Base-by-base conservation (phyloP, 2,329 filamentous ascomycete species). In the Botrytis fragariae region DNA sequence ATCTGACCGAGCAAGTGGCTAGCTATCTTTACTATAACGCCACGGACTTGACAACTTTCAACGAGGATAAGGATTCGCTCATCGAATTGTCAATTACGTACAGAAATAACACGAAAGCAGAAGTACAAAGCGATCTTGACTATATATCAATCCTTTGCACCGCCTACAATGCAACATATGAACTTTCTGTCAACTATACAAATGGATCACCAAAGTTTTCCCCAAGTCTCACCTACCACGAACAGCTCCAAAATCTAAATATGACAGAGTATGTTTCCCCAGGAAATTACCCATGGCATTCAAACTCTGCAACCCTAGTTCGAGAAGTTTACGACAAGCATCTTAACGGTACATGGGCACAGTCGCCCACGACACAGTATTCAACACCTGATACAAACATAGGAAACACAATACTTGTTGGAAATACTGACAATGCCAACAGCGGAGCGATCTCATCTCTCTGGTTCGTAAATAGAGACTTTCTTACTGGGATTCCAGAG, bases 271-370 rank as follows among this genome's bases (percentile, higher is more conserved):
- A 20, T 18, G 29, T 44, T 18, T 44, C 42, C 39, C 61, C 39
- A 7, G n/a, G 42, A 45, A 25, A 32, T 32, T 64, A 29, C 18
- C 61, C 61, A 44, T 64, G 39, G 61, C n/a, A 20, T 18, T 64
- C n/a, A 14, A 64, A 64, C 0, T 64, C 61, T 22, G 61, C 39
- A 20, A 64, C 61, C 14, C n/a, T 64, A 45, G 61, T 64, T 29
- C 42, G 61, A 9, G 61, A 64, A 64, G 61, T 64, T 12, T 45
- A 32, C n/a, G 39, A 64, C n/a, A 64, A 64, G n/a, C 39, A 64
- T 29, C 61, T 64, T 1, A 45, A 44, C 20, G 61, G 61, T 3
- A 64, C 61, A 32, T 64, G 61, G 39, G 20, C n/a, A 10, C 25
- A 64, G n/a, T 29, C n/a, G 20, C 39, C 61, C 16, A 63, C 60